Conservation (phyloP, 805 yeast species). For the Wickerhamiella australiensis region DNA sequence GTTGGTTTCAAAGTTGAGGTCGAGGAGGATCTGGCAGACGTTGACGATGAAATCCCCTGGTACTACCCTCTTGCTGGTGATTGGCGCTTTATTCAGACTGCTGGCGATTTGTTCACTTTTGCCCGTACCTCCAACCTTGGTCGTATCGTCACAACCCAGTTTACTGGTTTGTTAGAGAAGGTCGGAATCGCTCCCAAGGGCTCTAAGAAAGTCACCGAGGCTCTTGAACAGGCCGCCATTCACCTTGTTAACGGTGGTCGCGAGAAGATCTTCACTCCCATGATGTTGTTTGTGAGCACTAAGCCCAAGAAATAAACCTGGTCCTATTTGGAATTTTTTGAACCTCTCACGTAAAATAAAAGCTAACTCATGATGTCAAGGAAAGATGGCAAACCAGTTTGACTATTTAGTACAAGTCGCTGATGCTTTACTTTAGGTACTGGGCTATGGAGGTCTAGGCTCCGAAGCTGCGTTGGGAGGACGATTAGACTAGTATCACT, state of each 20-base stretch:
- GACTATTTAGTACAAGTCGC: too few species aligned
- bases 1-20: slow-evolving; percentile 79
- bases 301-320: slow-evolving; percentile 44
- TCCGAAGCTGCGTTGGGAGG: too few species aligned
- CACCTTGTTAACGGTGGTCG: slow-evolving; percentile 89
- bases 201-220: slow-evolving; percentile 75
- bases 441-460: too few species aligned
- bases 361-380: too few species aligned
- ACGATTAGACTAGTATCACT: too few species aligned
- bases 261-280: slow-evolving; percentile 85
- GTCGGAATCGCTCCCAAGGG: slow-evolving; percentile 89
- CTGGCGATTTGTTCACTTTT: slow-evolving; percentile 68
- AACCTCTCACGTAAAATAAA: not conserved
- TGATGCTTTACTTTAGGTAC: not conserved
- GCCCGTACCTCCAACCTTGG: slow-evolving; percentile 82
- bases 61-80: slow-evolving; percentile 94
- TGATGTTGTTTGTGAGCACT: slow-evolving; percentile 84
- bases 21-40: slow-evolving; percentile 72
- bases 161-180: slow-evolving; percentile 72
- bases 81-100: slow-evolving; percentile 70
- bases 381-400: too few species aligned
- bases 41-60: slow-evolving; percentile 85
- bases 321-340: not conserved
- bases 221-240: slow-evolving; percentile 94
- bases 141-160: slow-evolving; percentile 68